Conservation (phyloP, 116 monocot genomes). For the Zostera marina region DNA sequence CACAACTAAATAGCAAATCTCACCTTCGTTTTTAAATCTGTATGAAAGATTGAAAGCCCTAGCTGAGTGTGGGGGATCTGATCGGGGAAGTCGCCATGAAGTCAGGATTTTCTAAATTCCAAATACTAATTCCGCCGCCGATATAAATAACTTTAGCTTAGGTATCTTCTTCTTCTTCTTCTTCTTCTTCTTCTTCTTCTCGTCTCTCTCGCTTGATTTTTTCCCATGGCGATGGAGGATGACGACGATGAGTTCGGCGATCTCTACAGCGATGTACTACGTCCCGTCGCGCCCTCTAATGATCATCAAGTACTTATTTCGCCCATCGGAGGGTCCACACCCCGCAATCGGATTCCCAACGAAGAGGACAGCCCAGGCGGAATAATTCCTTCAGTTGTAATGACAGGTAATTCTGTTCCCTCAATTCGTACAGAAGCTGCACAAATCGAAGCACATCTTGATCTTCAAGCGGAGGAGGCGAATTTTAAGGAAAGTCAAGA, state of each 20-base stretch:
- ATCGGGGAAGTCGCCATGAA: too few relatives aligned
- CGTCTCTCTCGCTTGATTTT: not conserved
- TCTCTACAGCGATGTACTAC: slow-evolving; percentile 57
- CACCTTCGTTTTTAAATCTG: too few relatives aligned
- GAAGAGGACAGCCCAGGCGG: not conserved
- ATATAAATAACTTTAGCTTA: too few relatives aligned
- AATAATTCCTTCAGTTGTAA: slow-evolving; percentile 6
- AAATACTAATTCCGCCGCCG: too few relatives aligned
- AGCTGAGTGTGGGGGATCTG: too few relatives aligned
- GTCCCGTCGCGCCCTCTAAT: slow-evolving; percentile 3
- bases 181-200: not conserved
- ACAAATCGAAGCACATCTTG: not conserved
- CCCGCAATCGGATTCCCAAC: not conserved
- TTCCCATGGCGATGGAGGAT: slow-evolving; percentile 27
- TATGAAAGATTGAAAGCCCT: too few relatives aligned
- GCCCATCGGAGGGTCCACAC: not conserved
- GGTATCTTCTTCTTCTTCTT: not conserved
- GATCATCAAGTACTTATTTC: not conserved
- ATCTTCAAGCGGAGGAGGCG: slow-evolving; percentile 21
- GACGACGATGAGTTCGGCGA: slow-evolving; percentile 70
- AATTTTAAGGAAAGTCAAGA: slow-evolving; percentile 26
- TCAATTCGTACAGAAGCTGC: slow-evolving; percentile 1
- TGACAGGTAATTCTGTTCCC: slow-evolving; percentile 5
- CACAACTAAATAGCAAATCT: too few relatives aligned
- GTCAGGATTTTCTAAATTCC: too few relatives aligned